Base-by-base conservation (phyloP, 345 rosid genomes). In the Brassica nigra region DNA sequence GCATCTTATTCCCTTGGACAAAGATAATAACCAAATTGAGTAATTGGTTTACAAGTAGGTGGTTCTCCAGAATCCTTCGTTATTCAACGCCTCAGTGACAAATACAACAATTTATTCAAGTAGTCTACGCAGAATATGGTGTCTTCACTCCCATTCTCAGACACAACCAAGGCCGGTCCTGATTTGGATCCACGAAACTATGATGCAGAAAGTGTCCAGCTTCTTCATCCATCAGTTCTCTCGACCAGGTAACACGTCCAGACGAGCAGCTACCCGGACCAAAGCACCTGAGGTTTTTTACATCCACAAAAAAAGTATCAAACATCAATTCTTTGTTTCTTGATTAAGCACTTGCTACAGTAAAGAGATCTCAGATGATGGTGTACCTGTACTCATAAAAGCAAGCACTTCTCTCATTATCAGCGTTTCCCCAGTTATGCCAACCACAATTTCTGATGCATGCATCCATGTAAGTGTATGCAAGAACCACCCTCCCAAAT, bases 341-440 rank as follows among this genome's bases (percentile, higher is more conserved):
- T 54, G 59, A 54, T 16, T 54, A 44, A 54, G 27, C 9, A 52
- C 20, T 52, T 37, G 8, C 2, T 27, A 68, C 10, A 31, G 6
- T 34, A 20, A 1, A 67, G 36, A 59, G 63, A 66, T 18, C 2
- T 68, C 58, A 76, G 59, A 16, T 4, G 20, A 72, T 28, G 20
- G 67, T 28, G 59, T 79, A 95, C 99, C 94, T 89, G 83, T 91
- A 93, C 82, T 91, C 99, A 4, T 95, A 93, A 84, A 95, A 91
- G 87, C 99, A 95, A 78, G 99, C 92, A 49, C 86, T 91, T 84
- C 99, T 89, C 82, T 95, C 99, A 12, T 95, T 93, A 88, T 95
- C 99, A 1, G 82, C 36, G 66, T 93, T 93, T 68, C 90, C 91
- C 98, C 98, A 95, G 70, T 93, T 95, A 78, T 93, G 71, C 99